phyloP scores from a whole-genome alignment of 176 grass and related monocot genomes.

The Otatea glauca region DNA sequence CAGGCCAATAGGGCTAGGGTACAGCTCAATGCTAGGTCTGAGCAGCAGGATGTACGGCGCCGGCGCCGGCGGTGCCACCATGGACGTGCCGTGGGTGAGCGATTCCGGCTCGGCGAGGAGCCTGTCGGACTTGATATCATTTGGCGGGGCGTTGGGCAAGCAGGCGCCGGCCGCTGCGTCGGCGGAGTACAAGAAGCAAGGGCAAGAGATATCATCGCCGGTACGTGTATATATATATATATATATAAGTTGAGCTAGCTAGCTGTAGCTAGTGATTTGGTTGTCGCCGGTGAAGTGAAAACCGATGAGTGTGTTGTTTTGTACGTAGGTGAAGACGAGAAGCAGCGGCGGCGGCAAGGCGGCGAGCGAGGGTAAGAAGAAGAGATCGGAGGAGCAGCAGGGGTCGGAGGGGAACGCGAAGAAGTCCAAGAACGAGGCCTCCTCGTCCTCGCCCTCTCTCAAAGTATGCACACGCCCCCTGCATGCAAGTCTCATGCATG shows the following conservation, averaged over 20 bases:
- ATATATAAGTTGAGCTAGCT: not conserved
- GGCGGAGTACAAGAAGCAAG: conserved; percentile 61
- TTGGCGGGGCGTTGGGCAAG: conserved; percentile 48
- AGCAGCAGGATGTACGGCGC: conserved; percentile 57
- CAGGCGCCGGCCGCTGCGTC: conserved; percentile 6
- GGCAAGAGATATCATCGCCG: conserved; percentile 59
- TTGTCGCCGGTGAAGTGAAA: not conserved
- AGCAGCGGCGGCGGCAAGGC: conserved; percentile 46
- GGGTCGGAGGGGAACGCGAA: conserved; percentile 56
- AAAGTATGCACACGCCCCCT: conserved; percentile 50
- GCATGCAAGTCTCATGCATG: not conserved
- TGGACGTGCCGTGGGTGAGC: conserved; percentile 70
- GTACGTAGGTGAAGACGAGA: conserved; percentile 53
- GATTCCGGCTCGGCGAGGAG: conserved; percentile 59
- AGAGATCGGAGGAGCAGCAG: conserved; percentile 59
- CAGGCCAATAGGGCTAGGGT: conserved; percentile 24
- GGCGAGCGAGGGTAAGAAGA: conserved; percentile 73
- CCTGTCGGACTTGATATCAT: conserved; percentile 81
- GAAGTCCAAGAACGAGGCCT: conserved; percentile 70
- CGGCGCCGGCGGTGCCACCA: conserved; percentile 13
- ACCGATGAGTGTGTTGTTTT: not conserved
- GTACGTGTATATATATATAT: conserved; percentile 31
- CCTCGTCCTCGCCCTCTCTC: conserved; percentile 63
- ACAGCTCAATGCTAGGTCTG: conserved; percentile 63
- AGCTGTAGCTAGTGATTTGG: not conserved